phyloP scores from a whole-genome alignment of 805 yeast species.

The Vanderwaltozyma polyspora region DNA sequence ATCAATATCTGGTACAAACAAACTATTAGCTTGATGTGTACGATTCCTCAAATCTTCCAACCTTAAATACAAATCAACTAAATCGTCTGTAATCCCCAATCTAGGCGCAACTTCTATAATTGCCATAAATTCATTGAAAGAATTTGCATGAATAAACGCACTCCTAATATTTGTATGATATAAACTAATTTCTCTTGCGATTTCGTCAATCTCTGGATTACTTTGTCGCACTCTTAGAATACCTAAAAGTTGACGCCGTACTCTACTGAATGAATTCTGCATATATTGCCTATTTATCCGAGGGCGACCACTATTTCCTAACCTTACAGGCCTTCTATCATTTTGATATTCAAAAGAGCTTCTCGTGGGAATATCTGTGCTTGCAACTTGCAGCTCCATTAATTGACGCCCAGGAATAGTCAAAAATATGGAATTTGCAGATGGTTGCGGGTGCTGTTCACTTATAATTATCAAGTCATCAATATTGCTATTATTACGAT shows the following conservation, averaged over 20 bases:
- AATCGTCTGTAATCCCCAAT: no score
- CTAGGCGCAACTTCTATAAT: slow-evolving; percentile 12
- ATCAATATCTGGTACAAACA: slow-evolving; percentile 12
- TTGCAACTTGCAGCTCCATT: neutral
- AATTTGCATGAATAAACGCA: slow-evolving; percentile 18
- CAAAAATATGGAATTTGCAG: slow-evolving; percentile 10
- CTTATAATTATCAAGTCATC: slow-evolving; percentile 15
- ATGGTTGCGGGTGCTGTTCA: slow-evolving; percentile 16
- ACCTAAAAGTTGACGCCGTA: neutral
- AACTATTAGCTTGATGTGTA: no score
- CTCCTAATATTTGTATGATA: slow-evolving; percentile 16
- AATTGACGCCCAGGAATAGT: neutral
- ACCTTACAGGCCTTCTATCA: neutral
- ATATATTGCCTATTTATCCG: neutral
- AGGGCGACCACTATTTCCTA: no score
- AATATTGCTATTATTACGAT: no score
- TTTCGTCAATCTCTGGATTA: neutral
- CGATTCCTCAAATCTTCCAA: no score
- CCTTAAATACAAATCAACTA: no score
- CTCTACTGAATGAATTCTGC: neutral
- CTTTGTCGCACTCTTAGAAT: neutral
- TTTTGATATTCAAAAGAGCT: no score
- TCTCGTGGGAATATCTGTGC: neutral
- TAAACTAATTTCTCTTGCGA: slow-evolving; percentile 5
- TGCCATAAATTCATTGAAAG: slow-evolving; percentile 15